Base-by-base conservation (phyloP, 805 yeast genomes). In the Ogataea angusta region DNA sequence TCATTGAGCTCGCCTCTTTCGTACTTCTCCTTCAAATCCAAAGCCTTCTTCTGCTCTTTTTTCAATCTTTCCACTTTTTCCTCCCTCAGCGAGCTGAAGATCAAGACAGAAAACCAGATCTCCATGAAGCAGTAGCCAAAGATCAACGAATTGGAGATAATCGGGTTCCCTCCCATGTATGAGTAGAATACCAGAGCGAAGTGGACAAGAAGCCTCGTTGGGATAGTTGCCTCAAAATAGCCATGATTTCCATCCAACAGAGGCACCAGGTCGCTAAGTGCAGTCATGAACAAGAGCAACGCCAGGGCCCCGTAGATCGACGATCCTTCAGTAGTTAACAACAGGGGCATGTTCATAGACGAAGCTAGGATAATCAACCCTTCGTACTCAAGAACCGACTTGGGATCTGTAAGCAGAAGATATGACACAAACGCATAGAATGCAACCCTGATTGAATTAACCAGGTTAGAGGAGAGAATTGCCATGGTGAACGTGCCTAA, bases 61-160 rank as follows among this genome's bases (percentile, higher is more conserved):
- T 38, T 31, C 38, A 70, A 64, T 43, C 74, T 68, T 43, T 68
- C 66, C 44, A 70, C 68, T 53, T 72, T 76, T 53, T 83, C 91
- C 45, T 83, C 89, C 52, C 79, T 73, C 44, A 84, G 64, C 30
- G 81, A 70, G 54, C 72, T 75, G 59, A 70, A 82, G 24, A 81
- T 69, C 48, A 83, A 63, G 43, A 81, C 77, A 52, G 80, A 78
- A 53, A 78, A 67, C 88, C 90, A 84, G 23, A 82, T 71, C 58
- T 84, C 93, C 47, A 75, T 53, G 46, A 83, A 81, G 22, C 77
- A 59, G 54, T 73, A 81, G 5, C 73, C 64, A 47, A 84, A 81
- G 3, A 81, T 75, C 33, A 78, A 63, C 53, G 78, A 80, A 61
- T 82, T 82, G 54, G 82, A 77, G n/a, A 82, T 43, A 17, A 63